Base-by-base conservation (phyloP, 192 early-diverging fungal species). In the Gaertneriomyces sp. region DNA sequence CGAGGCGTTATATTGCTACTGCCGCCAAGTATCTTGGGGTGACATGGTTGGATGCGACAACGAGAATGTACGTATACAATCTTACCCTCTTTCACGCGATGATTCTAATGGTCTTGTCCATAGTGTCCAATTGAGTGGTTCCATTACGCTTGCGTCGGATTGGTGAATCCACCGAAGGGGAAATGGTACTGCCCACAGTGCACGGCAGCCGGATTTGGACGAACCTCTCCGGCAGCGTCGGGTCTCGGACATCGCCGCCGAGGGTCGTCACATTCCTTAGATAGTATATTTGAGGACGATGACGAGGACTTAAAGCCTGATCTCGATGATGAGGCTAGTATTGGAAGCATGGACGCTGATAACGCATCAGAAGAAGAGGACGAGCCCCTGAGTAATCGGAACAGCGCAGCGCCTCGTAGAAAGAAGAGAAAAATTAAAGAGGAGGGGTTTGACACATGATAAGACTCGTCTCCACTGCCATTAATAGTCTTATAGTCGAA, bases 31-130 rank as follows among this genome's bases (percentile, higher is more conserved):
- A 6, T 79, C 76, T 6, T 85, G 70, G 68, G 84, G 84, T 4
- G 78, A 81, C 53, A 86, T 86, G 84, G 75, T 86, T 20, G 84
- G 69, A 17, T 86, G 84, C 49, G 84, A 86, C 68, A 80, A 84
- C 55, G 69, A 75, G 74, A 78, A 33, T 2, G 71, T 73, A 58
- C 62, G 63, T 53, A n/a, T n/a, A 12, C 11, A 11, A 1, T 33
- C 17, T 55, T 12, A 12, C 54, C 54, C 14, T 11, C 47, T 7
- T 68, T 69, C 2, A 0, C 43, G 41, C 45, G 7, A 58, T 63
- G 17, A 19, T 39, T 19, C 44, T 40, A 57, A 17, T 39, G 56
- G 9, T 41, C 19, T 45, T 7, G 42, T 74, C 59, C 56, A 12
- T 64, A 54, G 45, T 85, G 83, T 50, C 70, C 73, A 3, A 76